Evolutionary conservation across 192 early-diverging fungal genomes (phyloP), one percentile per base, ranked within the genome.

Genomic region (Entomortierella parvispora): DNA sequence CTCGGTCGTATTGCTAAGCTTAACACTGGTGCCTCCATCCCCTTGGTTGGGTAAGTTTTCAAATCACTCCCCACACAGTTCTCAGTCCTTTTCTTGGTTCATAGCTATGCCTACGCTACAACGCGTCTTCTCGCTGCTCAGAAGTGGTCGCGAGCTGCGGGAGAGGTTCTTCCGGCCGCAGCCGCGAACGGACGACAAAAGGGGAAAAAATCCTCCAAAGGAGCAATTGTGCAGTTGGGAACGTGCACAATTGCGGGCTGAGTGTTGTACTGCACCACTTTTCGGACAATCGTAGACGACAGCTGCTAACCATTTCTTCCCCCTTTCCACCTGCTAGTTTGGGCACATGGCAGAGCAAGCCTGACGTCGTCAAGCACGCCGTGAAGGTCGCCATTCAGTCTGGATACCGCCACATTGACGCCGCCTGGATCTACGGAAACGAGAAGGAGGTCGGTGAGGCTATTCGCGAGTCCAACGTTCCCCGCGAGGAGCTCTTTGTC

Each of bases 401-500:
- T 10, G 94, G 95, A 33, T 90, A 91, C 84, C 80, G 90, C 6
- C 91, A 93, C 63, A 89, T 93, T 46, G 86, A 83, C 20, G 65
- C 82, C 34, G 83, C 85, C 2, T 66, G 45, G 34, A 82, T 82
- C 75, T 86, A 96, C 71, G 85, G 82, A 33, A 97, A 96, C 81
- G 93, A 97, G 80, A 68, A 64, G 26, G 93, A 95, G 51, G 85
- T 96, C 52, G 95, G 95, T 33, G 65, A 85, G 50, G 93, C 86
- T 4, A 86, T 95, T n/a, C 82, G 82, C 48, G 82, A 91, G 29
- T 69, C 71, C 20, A 68, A 55, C 26, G 80, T 93, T 9, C 85
- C 86, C n/a, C 90, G 95, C 53, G 80, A 90, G 57, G 80, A 94
- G 17, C 69, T 96, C 45, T 97, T 93, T 67, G 82, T 94, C 28